phyloP scores from a whole-genome alignment of 2,329 filamentous ascomycete genomes.

The Pseudodiploospora longispora region DNA sequence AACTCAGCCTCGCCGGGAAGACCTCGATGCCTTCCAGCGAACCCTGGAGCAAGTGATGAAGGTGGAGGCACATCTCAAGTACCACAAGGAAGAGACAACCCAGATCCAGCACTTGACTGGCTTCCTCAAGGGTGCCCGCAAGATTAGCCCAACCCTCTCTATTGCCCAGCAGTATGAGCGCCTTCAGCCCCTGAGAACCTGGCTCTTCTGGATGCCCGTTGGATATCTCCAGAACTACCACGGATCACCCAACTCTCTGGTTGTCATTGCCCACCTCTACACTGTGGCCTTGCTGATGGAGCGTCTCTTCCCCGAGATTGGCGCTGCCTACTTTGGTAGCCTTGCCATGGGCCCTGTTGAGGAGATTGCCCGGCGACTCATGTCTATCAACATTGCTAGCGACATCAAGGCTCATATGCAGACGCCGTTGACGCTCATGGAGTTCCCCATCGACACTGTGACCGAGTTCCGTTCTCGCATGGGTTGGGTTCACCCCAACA shows the following conservation, averaged over 20 bases:
- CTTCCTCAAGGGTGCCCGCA: slow-evolving; percentile 65
- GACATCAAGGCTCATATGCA: slow-evolving; percentile 49
- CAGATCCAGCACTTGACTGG: slow-evolving; percentile 61
- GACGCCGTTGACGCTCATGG: slow-evolving; percentile 60
- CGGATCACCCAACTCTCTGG: slow-evolving; percentile 66
- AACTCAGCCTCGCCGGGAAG: slow-evolving; percentile 58
- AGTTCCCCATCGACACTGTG: slow-evolving; percentile 63
- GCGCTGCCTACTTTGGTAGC: slow-evolving; percentile 78
- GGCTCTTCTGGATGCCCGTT: slow-evolving; percentile 94
- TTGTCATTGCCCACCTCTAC: slow-evolving; percentile 87
- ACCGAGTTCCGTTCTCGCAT: slow-evolving; percentile 61
- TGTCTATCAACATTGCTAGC: slow-evolving; percentile 56
- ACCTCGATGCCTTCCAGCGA: slow-evolving; percentile 59
- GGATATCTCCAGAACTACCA: slow-evolving; percentile 70
- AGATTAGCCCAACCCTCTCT: slow-evolving; percentile 60
- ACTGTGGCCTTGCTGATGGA: slow-evolving; percentile 81
- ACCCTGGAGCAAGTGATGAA: slow-evolving; percentile 60
- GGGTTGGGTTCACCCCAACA: slow-evolving; percentile 55
- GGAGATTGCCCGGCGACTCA: slow-evolving; percentile 71
- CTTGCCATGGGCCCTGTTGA: slow-evolving; percentile 75
- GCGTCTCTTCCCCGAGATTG: slow-evolving; percentile 84
- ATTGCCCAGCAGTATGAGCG: slow-evolving; percentile 84
- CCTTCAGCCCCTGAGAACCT: slow-evolving; percentile 78
- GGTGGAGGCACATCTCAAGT: slow-evolving; percentile 60
- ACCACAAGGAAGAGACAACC: slow-evolving; percentile 61